Evolutionary conservation across 2,329 filamentous ascomycete species (phyloP).

Genomic region (Aotearoamyces nothofagi): DNA sequence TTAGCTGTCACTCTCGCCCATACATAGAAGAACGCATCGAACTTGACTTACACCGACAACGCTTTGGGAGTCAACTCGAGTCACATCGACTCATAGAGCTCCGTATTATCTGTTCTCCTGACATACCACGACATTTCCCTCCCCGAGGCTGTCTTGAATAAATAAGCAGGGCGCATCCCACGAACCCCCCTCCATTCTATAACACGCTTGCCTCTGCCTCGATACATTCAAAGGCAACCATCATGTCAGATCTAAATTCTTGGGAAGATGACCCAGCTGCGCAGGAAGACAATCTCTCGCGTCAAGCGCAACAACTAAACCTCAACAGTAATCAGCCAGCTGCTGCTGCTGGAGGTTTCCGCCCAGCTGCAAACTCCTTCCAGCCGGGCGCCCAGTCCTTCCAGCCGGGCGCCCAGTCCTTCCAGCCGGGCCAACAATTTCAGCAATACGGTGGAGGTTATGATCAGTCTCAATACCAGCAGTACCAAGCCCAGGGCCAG

Average conservation of each 20-base stretch:
- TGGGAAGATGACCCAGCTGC: conserved; percentile 82
- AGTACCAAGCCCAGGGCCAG: conserved; percentile 36
- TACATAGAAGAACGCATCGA: too few relatives aligned
- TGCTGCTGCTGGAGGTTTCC: conserved; percentile 37
- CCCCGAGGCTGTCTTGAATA: too few relatives aligned
- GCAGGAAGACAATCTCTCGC: conserved; percentile 62
- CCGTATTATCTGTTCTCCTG: conserved; percentile 1
- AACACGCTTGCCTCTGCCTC: too few relatives aligned
- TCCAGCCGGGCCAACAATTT: conserved; percentile 58
- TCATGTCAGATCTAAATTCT: conserved; percentile 82
- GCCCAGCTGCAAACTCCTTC: conserved; percentile 48
- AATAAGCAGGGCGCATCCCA: conserved; percentile 5
- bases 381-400: conserved; percentile 55
- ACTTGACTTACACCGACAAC: too few relatives aligned
- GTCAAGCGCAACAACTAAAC: conserved; percentile 64
- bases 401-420: conserved; percentile 54
- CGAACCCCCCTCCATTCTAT: conserved; percentile 2
- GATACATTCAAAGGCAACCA: conserved; percentile 8
- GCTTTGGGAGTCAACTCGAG: too few relatives aligned
- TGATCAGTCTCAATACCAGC: conserved; percentile 37
- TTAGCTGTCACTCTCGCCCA: too few relatives aligned
- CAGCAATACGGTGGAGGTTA: conserved; percentile 40
- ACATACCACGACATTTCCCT: not conserved
- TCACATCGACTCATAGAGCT: too few relatives aligned
- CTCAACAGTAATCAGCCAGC: conserved; percentile 37